phyloP scores from a whole-genome alignment of 495 filamentous ascomycete species.

The Hyaloscypha variabilis region DNA sequence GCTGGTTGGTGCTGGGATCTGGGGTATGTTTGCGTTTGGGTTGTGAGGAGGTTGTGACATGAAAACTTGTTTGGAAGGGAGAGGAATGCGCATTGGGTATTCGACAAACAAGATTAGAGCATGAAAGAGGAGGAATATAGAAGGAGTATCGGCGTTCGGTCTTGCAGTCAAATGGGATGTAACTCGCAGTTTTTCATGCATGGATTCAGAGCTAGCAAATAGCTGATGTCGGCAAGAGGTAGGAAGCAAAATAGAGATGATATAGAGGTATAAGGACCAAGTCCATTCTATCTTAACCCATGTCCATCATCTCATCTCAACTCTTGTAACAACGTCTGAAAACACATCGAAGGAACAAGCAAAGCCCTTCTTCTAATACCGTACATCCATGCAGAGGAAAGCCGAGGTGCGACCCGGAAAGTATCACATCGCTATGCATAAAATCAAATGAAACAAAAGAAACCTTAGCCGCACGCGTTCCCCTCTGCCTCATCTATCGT shows the following conservation, averaged over 20 bases:
- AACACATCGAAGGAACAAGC: too few species aligned
- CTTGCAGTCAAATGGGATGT: too few species aligned
- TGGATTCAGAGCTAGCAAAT: too few species aligned
- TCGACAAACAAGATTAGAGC: too few species aligned
- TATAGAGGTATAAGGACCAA: background rate
- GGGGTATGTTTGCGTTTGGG: background rate
- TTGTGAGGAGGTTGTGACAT: background rate
- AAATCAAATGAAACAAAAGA: background rate
- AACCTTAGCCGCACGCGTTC: too few species aligned
- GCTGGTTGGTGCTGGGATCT: background rate
- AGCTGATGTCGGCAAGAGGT: too few species aligned
- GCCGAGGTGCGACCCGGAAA: background rate
- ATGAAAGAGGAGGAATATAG: background rate
- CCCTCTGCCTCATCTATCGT: background rate
- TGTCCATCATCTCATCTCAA: background rate
- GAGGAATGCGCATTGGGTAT: too few species aligned
- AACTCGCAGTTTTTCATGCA: too few species aligned
- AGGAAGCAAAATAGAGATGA: too few species aligned
- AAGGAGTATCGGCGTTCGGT: too few species aligned
- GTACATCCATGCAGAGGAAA: background rate
- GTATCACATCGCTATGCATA: slow-evolving; percentile 7
- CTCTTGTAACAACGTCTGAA: background rate
- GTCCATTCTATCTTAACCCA: background rate
- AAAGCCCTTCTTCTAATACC: background rate
- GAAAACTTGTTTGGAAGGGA: too few species aligned